phyloP scores from a whole-genome alignment of 352 stramenopile species.

The Phytopythium boreale region DNA sequence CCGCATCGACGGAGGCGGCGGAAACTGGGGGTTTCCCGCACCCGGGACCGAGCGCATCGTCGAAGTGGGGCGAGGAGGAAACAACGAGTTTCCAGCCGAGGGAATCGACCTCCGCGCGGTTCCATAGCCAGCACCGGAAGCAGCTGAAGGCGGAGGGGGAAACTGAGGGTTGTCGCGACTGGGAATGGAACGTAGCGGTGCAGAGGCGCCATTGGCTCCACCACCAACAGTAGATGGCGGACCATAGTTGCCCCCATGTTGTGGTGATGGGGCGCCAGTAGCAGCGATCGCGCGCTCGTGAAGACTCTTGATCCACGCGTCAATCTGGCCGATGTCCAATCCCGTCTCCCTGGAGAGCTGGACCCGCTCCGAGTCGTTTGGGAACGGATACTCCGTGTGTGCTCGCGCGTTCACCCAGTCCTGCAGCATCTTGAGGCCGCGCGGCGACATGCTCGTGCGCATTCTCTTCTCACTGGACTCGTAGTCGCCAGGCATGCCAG shows the following conservation, averaged over 20 bases:
- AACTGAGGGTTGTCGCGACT: slow-evolving; percentile 1
- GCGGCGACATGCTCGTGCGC: slow-evolving; percentile 49
- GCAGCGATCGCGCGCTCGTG: slow-evolving; percentile 48
- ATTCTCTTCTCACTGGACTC: slow-evolving; percentile 39
- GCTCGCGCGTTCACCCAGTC: slow-evolving; percentile 69
- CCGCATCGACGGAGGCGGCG: slow-evolving; percentile 43
- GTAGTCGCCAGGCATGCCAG: slow-evolving; percentile 9
- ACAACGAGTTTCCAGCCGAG: slow-evolving; percentile 23
- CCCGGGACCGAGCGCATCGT: slow-evolving; percentile 52
- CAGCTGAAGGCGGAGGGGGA: neutral
- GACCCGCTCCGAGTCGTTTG: slow-evolving; percentile 63
- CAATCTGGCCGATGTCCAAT: slow-evolving; percentile 75
- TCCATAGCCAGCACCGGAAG: slow-evolving; percentile 5
- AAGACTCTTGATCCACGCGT: slow-evolving; percentile 83
- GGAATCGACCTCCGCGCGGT: slow-evolving; percentile 38
- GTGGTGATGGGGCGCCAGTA: slow-evolving; percentile 7
- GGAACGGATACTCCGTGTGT: slow-evolving; percentile 63
- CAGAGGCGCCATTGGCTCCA: neutral
- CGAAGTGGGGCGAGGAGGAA: slow-evolving; percentile 2
- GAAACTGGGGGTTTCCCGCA: slow-evolving; percentile 56
- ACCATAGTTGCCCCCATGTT: neutral
- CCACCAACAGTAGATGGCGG: neutral
- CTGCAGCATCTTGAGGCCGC: slow-evolving; percentile 71
- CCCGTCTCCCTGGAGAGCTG: slow-evolving; percentile 74
- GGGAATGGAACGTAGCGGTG: neutral